These are phyloP conservation scores for Suzukiozyma palmioleophila DNA, from an alignment of 1,139 yeast species.

Conservation along the genomic window DNA sequence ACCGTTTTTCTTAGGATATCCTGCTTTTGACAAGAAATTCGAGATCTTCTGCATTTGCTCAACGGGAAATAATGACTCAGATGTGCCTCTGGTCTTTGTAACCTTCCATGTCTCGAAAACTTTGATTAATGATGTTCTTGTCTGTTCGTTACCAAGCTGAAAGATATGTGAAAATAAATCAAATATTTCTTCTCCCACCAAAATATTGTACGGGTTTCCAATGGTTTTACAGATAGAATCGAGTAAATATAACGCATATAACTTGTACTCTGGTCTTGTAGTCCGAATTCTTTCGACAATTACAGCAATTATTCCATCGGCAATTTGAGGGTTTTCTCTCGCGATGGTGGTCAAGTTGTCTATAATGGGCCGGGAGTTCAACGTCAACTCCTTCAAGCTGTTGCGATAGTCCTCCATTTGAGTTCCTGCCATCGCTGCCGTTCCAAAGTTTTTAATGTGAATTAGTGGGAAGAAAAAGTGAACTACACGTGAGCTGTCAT, in stretches of 20 bases:
- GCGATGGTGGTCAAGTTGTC: conserved; percentile 84
- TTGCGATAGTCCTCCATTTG: conserved; percentile 54
- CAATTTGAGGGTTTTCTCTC: conserved; percentile 71
- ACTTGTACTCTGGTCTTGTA: conserved; percentile 70
- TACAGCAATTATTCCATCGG: conserved; percentile 72
- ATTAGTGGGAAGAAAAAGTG: background rate
- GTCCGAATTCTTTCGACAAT: conserved; percentile 56
- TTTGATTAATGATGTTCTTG: conserved; percentile 67
- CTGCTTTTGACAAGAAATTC: conserved; percentile 54
- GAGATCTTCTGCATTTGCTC: conserved; percentile 73
- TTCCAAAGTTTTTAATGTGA: too few species aligned
- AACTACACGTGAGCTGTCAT: too few species aligned
- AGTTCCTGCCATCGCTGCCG: conserved; percentile 12
- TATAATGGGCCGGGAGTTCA: conserved; percentile 87
- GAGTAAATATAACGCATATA: conserved; percentile 75
- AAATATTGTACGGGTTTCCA: conserved; percentile 79
- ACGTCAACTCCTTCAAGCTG: conserved; percentile 72
- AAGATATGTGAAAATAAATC: conserved; percentile 73
- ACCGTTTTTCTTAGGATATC: conserved; percentile 14
- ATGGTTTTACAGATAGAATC: conserved; percentile 93
- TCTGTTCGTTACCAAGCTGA: conserved; percentile 64
- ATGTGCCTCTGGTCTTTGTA: conserved; percentile 50
- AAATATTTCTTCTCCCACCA: conserved; percentile 65
- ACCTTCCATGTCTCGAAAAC: conserved; percentile 85
- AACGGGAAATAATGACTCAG: conserved; percentile 66